phyloP scores from a whole-genome alignment of 2,329 filamentous ascomycete species.

The Pseudocercospora fuligena region DNA sequence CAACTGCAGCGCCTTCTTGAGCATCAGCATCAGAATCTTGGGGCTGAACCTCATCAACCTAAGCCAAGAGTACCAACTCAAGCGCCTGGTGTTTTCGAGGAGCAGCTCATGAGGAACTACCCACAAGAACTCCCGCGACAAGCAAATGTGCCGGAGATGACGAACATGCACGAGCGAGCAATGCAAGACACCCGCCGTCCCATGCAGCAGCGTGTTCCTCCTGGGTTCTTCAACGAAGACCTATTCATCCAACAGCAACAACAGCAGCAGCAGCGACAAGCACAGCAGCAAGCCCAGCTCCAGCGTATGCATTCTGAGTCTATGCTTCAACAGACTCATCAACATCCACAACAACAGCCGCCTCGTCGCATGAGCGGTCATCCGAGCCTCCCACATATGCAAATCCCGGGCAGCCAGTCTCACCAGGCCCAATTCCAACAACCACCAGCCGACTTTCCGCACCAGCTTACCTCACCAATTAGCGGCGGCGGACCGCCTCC shows the following conservation, averaged over 20 bases:
- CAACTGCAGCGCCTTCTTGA: conserved; percentile 43
- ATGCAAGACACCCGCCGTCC: conserved; percentile 7
- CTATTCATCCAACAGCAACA: conserved; percentile 37
- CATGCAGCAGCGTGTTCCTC: conserved; percentile 38
- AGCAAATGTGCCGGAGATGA: conserved; percentile 25
- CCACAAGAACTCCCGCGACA: conserved; percentile 30
- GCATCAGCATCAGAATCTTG: conserved; percentile 32
- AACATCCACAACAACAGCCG: conserved; percentile 21
- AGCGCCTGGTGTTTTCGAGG: conserved; percentile 42
- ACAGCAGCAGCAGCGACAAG: conserved; percentile 32
- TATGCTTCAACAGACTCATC: conserved; percentile 15
- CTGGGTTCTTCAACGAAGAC: conserved; percentile 40
- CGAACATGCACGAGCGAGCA: conserved; percentile 29
- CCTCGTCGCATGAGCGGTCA: conserved; percentile 35
- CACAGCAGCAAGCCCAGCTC: conserved; percentile 12
- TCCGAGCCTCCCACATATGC: conserved; percentile 36
- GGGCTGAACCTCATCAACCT: conserved; percentile 42
- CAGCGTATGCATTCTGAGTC: conserved; percentile 8
- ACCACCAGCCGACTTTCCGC: conserved; percentile 21
- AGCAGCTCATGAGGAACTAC: conserved; percentile 40
- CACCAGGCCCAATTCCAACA: conserved; percentile 23
- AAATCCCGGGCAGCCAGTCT: conserved; percentile 31
- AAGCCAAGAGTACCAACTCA: conserved; percentile 43
- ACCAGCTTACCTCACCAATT: conserved; percentile 26
- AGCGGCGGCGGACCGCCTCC: conserved; percentile 32